Conservation (phyloP, 2,329 filamentous ascomycete species). For the Stachybotrys chlorohalonatus region DNA sequence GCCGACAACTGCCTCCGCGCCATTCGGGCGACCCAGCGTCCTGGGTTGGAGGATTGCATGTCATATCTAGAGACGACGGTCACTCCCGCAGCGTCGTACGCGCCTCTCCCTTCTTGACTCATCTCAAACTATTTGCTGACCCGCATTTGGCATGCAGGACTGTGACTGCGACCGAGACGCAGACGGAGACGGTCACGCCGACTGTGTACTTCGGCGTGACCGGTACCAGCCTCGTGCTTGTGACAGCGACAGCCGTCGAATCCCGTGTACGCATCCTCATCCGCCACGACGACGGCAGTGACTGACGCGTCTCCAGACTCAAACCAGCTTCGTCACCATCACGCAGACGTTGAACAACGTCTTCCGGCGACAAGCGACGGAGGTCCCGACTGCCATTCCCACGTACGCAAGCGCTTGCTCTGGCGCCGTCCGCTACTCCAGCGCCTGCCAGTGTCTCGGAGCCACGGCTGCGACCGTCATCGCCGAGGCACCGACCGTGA, state of each 20-base stretch:
- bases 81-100: constrained; percentile 9
- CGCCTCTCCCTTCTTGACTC: not conserved
- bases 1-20: not conserved
- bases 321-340: not conserved
- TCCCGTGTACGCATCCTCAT: not conserved
- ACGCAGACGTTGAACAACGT: constrained; percentile 4
- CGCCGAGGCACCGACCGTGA: constrained; percentile 9
- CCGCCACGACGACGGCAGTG: no score
- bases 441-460: constrained; percentile 10
- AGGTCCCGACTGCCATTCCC: constrained; percentile 2
- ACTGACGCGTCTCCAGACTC: not conserved
- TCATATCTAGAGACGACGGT: constrained; percentile 9
- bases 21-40: not conserved
- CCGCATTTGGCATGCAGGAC: not conserved
- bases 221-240: not conserved
- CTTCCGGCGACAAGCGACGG: constrained; percentile 4
- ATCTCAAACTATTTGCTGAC: not conserved
- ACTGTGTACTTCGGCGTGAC: not conserved
- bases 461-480: constrained; percentile 7
- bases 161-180: not conserved
- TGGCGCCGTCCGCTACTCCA: constrained; percentile 9
- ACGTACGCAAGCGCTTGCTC: constrained; percentile 13
- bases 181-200: not conserved
- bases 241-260: not conserved
- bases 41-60: constrained; percentile 5